Conservation (phyloP, 164 flowering plant genomes). For the Brasenia schreberi region DNA sequence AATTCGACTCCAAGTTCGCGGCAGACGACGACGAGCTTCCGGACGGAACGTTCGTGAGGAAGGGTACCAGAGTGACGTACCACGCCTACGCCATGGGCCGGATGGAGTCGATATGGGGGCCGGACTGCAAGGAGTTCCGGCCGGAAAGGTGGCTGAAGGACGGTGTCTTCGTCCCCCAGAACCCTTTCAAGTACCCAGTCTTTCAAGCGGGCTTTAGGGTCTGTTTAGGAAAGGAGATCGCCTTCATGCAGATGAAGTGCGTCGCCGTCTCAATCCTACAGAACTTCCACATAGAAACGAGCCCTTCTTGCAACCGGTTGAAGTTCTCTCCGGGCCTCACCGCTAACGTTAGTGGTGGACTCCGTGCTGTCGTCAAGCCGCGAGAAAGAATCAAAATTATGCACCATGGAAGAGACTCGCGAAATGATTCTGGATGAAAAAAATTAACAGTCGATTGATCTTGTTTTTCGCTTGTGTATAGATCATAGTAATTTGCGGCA, state of each 20-base stretch:
- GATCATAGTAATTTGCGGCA: too few relatives aligned
- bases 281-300: constrained; percentile 28
- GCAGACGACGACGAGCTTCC: constrained; percentile 55
- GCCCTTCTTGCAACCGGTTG: constrained; percentile 5
- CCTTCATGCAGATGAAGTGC: constrained; percentile 37
- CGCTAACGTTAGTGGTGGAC: constrained; percentile 54
- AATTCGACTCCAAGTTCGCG: constrained; percentile 64
- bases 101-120: constrained; percentile 72
- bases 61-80: constrained; percentile 64
- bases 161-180: constrained; percentile 36
- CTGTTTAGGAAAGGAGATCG: constrained; percentile 61
- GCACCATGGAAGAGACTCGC: too few relatives aligned
- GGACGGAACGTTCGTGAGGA: constrained; percentile 45
- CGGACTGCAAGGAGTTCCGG: constrained; percentile 44
- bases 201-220: constrained; percentile 58
- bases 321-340: constrained; percentile 58
- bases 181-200: constrained; percentile 49
- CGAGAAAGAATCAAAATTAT: background rate
- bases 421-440: too few relatives aligned
- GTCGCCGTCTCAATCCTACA: constrained; percentile 38
- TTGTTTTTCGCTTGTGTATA: too few relatives aligned
- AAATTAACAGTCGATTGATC: too few relatives aligned
- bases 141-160: constrained; percentile 68
- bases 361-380: constrained; percentile 20
- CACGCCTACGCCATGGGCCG: constrained; percentile 96